Evolutionary conservation across 1,284 basidiomycete species (phyloP), one percentile per base, ranked within the genome.

Genomic region (Leccinum griseonigrum): DNA sequence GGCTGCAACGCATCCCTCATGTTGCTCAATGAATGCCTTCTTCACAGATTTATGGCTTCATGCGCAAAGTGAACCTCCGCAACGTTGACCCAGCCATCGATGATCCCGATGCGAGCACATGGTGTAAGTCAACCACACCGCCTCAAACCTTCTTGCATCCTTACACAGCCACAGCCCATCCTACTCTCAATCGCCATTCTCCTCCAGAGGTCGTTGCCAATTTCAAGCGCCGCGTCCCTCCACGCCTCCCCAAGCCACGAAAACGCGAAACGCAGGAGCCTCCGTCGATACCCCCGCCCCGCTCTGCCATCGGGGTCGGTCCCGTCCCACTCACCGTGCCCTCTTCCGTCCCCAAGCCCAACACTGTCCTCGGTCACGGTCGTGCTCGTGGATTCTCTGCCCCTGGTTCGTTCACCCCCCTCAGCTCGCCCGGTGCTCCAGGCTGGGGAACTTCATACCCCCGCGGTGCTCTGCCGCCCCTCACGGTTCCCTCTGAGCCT

Each of bases 171-270:
- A 65, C 73, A 95, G 92, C 93, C 9, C 93, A 95, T 69, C 91
- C 91, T 11, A 92, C 90, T 56, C 85, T 95, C 69, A 92, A 92
- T 75, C 87, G 93, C 62, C 87, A 91, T 74, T 95, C 94, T 1
- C 86, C 90, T 9, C 84, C 90, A 57, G 92, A 93, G 66, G 88
- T 94, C 59, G 91, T 95, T 58, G 88, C 92, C 60, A 91, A 91
- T 75, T 95, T 95, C 81, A 95, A 95, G 78, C 90, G 93, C 60
- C 90, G 93, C 68, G 93, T 95, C 1, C 93, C 92, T n/a, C 93
- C 93, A 40, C 92, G 93, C 74, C 85, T 87, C 52, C 92, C 85
- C 61, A 95, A 92, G 74, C 91, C 85, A 32, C 79, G 87, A 69
- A 93, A 91, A 76, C 87, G 90, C 64, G 87, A 91, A 64, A 74